phyloP scores from a whole-genome alignment of 2,329 filamentous ascomycete genomes.

The Boeremia lycopersici region DNA sequence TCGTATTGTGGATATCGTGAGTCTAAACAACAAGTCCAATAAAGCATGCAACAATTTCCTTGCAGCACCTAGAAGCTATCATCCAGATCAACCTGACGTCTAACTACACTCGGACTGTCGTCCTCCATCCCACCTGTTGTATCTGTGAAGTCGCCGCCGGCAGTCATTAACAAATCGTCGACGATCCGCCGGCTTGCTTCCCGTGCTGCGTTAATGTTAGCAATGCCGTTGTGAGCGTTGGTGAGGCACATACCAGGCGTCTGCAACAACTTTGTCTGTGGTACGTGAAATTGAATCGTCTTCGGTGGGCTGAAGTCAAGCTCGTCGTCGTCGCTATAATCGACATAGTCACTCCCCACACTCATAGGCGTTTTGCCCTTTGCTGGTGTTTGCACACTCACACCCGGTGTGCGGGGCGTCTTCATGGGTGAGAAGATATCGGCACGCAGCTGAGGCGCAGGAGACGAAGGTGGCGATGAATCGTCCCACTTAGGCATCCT shows the following conservation, averaged over 20 bases:
- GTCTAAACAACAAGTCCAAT: conserved; percentile 7
- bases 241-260: conserved; percentile 68
- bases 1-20: conserved; percentile 14
- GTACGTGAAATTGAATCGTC: conserved; percentile 84
- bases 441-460: conserved; percentile 81
- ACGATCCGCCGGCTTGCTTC: conserved; percentile 84
- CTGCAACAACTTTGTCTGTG: conserved; percentile 76
- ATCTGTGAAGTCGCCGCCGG: conserved; percentile 65
- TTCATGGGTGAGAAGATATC: conserved; percentile 82
- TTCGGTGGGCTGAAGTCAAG: conserved; percentile 84
- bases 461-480: conserved; percentile 57
- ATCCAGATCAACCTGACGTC: conserved; percentile 52
- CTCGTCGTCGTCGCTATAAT: conserved; percentile 71
- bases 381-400: conserved; percentile 79
- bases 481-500: conserved; percentile 43
- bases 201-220: conserved; percentile 59
- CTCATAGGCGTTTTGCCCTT: conserved; percentile 51
- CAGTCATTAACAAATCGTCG: conserved; percentile 77
- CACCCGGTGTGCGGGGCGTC: conserved; percentile 73
- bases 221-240: not conserved
- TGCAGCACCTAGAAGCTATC: conserved; percentile 51
- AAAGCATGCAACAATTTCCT: not conserved
- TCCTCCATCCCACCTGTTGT: conserved; percentile 50
- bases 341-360: conserved; percentile 65
- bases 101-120: conserved; percentile 56